Percentiles rank a stretch among this genome's conserved stretches.
Evolutionary conservation across 1,284 basidiomycete species (phyloP).

Genomic region (Golubevia pallescens): DNA sequence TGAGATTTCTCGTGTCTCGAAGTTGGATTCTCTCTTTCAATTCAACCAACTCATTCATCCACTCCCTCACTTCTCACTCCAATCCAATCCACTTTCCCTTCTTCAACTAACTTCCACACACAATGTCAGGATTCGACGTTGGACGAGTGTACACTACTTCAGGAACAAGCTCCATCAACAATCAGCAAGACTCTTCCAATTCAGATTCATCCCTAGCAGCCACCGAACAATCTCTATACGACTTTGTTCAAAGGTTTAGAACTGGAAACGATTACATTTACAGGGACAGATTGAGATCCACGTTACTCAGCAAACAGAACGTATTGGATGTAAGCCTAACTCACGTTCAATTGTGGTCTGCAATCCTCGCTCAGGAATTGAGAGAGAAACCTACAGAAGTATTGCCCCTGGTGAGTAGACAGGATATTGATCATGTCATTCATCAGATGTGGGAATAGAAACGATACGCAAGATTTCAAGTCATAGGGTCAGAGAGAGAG

Average conservation of each 20-base stretch:
- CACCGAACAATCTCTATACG: slow-evolving; percentile 55
- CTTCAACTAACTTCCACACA: slow-evolving; percentile 1
- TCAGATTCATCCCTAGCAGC: slow-evolving; percentile 51
- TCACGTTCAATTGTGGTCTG: slow-evolving; percentile 88
- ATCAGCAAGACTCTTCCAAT: slow-evolving; percentile 34
- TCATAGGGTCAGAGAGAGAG: too few relatives aligned
- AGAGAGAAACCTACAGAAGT: slow-evolving; percentile 88
- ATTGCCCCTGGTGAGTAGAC: slow-evolving; percentile 75
- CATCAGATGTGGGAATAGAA: not conserved
- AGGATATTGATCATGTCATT: too few relatives aligned
- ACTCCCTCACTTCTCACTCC: too few relatives aligned
- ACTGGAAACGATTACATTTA: slow-evolving; percentile 57
- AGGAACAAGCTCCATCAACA: slow-evolving; percentile 44
- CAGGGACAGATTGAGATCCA: slow-evolving; percentile 88
- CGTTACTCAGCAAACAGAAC: slow-evolving; percentile 86
- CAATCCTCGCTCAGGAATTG: slow-evolving; percentile 87
- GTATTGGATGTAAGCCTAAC: slow-evolving; percentile 90
- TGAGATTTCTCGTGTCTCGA: too few relatives aligned
- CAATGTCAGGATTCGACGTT: slow-evolving; percentile 62
- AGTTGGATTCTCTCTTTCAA: too few relatives aligned
- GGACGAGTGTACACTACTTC: slow-evolving; percentile 57
- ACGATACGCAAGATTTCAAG: not conserved
- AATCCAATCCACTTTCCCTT: too few relatives aligned
- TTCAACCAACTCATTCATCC: too few relatives aligned
- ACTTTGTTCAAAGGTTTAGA: slow-evolving; percentile 61